A percentile compares a stretch with the other conserved stretches of the same genome.
phyloP scores from a whole-genome alignment of 176 grass and related monocot species.

The Olyra latifolia region DNA sequence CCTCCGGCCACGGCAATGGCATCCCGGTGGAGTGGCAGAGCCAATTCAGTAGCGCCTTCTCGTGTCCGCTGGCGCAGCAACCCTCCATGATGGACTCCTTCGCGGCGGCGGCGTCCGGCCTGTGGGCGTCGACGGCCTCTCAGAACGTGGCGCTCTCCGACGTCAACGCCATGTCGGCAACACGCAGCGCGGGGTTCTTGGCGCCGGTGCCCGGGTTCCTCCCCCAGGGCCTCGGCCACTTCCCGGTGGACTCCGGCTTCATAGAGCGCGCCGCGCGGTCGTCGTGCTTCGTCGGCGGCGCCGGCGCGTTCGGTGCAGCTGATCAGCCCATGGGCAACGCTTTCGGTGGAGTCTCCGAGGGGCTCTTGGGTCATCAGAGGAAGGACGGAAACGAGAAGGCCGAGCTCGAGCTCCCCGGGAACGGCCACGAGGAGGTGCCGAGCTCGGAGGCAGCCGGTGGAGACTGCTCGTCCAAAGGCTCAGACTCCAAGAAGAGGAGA shows the following conservation, averaged over 20 bases:
- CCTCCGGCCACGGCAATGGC: slow-evolving; percentile 28
- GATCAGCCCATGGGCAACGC: slow-evolving; percentile 46
- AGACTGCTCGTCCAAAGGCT: slow-evolving; percentile 74
- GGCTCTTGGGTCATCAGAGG: slow-evolving; percentile 31
- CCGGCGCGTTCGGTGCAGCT: slow-evolving; percentile 17
- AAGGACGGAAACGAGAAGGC: slow-evolving; percentile 42
- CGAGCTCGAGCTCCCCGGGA: slow-evolving; percentile 49
- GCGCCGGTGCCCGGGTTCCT: slow-evolving; percentile 48
- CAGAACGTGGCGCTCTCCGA: slow-evolving; percentile 45
- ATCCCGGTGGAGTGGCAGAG: slow-evolving; percentile 56
- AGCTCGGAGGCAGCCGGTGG: slow-evolving; percentile 46
- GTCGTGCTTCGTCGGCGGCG: slow-evolving; percentile 55
- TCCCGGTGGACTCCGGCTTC: slow-evolving; percentile 75
- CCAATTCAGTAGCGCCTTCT: slow-evolving; percentile 49
- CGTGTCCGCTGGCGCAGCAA: slow-evolving; percentile 34
- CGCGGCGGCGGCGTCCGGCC: slow-evolving; percentile 23
- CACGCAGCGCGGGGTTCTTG: slow-evolving; percentile 39
- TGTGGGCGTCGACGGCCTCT: slow-evolving; percentile 56
- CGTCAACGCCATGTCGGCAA: slow-evolving; percentile 18
- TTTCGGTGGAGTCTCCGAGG: slow-evolving; percentile 40
- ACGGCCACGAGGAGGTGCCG: slow-evolving; percentile 41
- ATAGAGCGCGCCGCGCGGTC: slow-evolving; percentile 74
- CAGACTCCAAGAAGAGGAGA: slow-evolving; percentile 70
- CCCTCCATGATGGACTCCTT: slow-evolving; percentile 57
- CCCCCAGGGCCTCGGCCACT: slow-evolving; percentile 55